A percentile compares a stretch with the other conserved stretches of the same genome.
Conservation (phyloP, 306 rosid species). For the Glycine tomentella region DNA sequence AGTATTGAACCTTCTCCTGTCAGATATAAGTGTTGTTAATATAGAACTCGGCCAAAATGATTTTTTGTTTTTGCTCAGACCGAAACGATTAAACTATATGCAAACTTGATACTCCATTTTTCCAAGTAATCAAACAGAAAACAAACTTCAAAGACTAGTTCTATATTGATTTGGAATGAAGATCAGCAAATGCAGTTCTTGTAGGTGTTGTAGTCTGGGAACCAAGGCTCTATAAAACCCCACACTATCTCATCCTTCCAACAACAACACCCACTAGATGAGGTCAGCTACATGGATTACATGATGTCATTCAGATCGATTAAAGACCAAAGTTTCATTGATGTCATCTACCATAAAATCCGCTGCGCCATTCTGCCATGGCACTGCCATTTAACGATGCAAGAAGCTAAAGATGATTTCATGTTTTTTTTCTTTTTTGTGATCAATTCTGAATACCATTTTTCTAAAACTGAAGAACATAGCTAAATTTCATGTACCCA, state of each 20-base stretch:
- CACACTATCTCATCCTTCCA: not conserved
- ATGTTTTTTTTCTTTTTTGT: not conserved
- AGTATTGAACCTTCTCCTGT: slow-evolving; percentile 94
- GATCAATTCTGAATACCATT: not conserved
- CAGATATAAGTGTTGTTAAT: slow-evolving; percentile 41
- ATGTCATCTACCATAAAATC: not conserved
- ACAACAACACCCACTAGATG: not conserved
- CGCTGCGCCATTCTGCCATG: no score
- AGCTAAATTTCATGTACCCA: not conserved
- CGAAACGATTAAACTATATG: slow-evolving; percentile 26
- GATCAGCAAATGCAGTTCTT: not conserved
- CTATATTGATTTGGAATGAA: slow-evolving; percentile 28
- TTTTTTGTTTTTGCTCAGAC: slow-evolving; percentile 11
- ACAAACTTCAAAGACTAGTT: slow-evolving; percentile 25
- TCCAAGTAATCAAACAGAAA: slow-evolving; percentile 8
- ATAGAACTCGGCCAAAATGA: not conserved
- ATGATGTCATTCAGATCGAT: not conserved
- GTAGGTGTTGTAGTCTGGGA: no score
- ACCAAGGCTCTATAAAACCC: no score
- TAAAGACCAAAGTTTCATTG: not conserved
- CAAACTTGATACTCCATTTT: slow-evolving; percentile 7
- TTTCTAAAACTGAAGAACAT: not conserved
- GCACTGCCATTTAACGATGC: not conserved
- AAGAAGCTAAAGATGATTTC: not conserved
- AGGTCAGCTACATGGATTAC: not conserved